phyloP scores from a whole-genome alignment of 2,329 filamentous ascomycete genomes.

The Botryosphaeria agaves region DNA sequence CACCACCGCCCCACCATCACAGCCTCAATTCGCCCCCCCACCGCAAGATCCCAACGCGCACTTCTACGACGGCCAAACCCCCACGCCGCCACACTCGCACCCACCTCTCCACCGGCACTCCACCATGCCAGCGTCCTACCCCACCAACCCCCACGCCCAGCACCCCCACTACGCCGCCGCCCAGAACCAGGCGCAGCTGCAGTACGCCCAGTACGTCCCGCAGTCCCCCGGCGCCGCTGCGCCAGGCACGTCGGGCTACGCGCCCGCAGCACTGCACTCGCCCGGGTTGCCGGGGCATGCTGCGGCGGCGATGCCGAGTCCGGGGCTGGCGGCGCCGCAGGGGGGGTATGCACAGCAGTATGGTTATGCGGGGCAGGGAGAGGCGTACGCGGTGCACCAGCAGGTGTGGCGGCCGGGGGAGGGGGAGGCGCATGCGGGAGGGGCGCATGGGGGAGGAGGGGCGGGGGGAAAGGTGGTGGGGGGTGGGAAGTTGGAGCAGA shows the following conservation, averaged over 20 bases:
- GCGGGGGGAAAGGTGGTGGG: constrained; percentile 6
- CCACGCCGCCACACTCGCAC: background rate
- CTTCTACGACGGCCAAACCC: background rate
- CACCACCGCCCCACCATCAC: constrained; percentile 7
- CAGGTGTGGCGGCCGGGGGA: constrained; percentile 55
- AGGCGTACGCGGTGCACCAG: constrained; percentile 42
- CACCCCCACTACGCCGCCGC: constrained; percentile 11
- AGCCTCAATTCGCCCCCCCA: constrained; percentile 20
- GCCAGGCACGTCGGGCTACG: constrained; percentile 15
- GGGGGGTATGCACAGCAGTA: no score
- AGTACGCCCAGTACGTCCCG: constrained; percentile 6
- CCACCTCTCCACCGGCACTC: constrained; percentile 4
- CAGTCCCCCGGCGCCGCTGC: constrained; percentile 9
- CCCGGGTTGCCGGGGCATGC: no score
- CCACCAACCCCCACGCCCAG: constrained; percentile 5
- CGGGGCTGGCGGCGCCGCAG: no score
- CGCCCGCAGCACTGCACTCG: no score
- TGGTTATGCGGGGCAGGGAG: constrained; percentile 14
- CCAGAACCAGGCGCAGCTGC: constrained; percentile 6
- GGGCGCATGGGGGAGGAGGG: constrained; percentile 18
- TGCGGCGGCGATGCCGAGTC: no score
- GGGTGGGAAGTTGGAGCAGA: constrained; percentile 11
- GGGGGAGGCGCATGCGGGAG: constrained; percentile 25
- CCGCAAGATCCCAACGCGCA: constrained; percentile 4
- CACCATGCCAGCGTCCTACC: constrained; percentile 5